These are phyloP conservation scores for Colletotrichum neosansevieriae DNA, from an alignment of 2,329 filamentous ascomycete species.

Conservation along the genomic window DNA sequence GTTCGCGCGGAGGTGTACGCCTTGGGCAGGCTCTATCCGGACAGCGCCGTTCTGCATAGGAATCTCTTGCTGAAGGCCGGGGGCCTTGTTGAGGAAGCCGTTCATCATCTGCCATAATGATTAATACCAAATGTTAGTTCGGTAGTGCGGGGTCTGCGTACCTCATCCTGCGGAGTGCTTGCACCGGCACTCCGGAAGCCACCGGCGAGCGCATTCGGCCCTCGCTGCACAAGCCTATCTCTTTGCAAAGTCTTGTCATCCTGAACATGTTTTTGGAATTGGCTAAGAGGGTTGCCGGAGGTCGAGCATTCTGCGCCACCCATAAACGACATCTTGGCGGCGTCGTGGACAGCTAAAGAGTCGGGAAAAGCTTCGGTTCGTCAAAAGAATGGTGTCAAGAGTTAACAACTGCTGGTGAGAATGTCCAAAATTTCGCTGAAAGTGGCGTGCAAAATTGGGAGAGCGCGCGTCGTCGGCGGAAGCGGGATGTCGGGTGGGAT, in stretches of 20 bases:
- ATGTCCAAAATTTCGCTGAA: not conserved
- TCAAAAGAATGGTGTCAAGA: not conserved
- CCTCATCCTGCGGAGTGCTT: constrained; percentile 80
- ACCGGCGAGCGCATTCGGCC: constrained; percentile 77
- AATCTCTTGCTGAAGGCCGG: constrained; percentile 67
- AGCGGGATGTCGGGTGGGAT: not conserved
- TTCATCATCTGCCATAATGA: constrained; percentile 80
- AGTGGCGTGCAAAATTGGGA: not conserved
- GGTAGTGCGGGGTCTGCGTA: constrained; percentile 46
- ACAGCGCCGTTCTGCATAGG: constrained; percentile 62
- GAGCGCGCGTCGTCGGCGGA: constrained; percentile 2
- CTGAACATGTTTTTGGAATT: constrained; percentile 97
- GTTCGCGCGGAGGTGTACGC: constrained; percentile 64
- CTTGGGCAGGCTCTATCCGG: constrained; percentile 62
- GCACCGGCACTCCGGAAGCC: constrained; percentile 81
- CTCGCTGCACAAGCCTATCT: constrained; percentile 84
- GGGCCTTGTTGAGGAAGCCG: constrained; percentile 87
- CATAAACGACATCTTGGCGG: constrained; percentile 86
- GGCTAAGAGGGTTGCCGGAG: constrained; percentile 93
- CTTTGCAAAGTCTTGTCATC: constrained; percentile 96
- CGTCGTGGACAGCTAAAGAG: not conserved
- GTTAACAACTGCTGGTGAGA: not conserved
- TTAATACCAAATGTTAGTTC: not conserved
- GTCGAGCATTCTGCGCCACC: constrained; percentile 97
- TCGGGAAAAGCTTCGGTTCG: not conserved